Evolutionary conservation across 345 rosid genomes (phyloP), one percentile per base, ranked within the genome.

Genomic region (Hibiscus trionum): DNA sequence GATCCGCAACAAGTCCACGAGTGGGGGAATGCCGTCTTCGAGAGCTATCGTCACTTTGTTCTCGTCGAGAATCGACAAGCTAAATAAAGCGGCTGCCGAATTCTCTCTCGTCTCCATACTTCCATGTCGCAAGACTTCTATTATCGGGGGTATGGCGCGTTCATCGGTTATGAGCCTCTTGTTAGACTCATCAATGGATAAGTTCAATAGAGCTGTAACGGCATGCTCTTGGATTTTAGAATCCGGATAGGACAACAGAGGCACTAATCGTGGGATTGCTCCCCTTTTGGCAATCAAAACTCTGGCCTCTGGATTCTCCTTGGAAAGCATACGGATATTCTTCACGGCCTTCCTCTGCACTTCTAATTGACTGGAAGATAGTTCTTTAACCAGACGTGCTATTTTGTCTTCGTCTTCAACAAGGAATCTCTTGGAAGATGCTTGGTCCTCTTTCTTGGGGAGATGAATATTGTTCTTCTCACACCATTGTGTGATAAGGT

Each of bases 401-500:
- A 50, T 50, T 50, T 16, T 15, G 17, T 50, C 19, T 50, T 50
- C 56, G 19, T 50, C n/a, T 12, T 50, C 56, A 50, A 15, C 56
- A 6, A 50, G 4, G 56, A 5, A 50, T 50, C 56, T 50, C 56
- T 50, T 50, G 56, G 56, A 50, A 50, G 56, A 55, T 55, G 77
- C 14, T 37, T 11, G 57, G 0, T 31, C 24, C 3, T 83, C 76
- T 69, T 81, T 84, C 74, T 79, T 76, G 11, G 93, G 89, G 62
- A 87, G 81, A 73, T 79, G 69, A 66, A 82, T 80, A 9, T 84
- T 87, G 80, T 88, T 85, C 80, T 80, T 85, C 76, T 86, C 93
- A 75, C 98, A 87, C 98, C 96, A 93, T 46, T 88, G 91, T 53
- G 61, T 1, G 60, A 92, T 88, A 0, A 90, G 71, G 80, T 85